Conservation (phyloP, 768 basidiomycete genomes). For the Hygrocybe coccinea region DNA sequence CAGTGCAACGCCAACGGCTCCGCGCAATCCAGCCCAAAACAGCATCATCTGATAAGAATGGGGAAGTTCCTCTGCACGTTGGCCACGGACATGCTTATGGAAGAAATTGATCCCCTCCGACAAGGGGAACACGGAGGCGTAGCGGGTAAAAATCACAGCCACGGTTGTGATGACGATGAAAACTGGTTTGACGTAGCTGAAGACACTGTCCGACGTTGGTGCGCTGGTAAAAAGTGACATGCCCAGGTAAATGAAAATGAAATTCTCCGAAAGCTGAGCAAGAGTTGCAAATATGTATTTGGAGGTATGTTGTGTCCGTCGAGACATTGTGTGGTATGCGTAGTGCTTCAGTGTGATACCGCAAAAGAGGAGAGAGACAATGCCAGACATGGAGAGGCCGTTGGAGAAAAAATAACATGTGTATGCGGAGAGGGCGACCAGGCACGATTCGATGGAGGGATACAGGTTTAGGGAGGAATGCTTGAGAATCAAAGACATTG, state of each 20-base stretch:
- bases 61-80: conserved; percentile 85
- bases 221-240: conserved; percentile 91
- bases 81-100: conserved; percentile 76
- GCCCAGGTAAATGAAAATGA: conserved; percentile 99
- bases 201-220: conserved; percentile 70
- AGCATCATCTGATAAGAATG: conserved; percentile 99
- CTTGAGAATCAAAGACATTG: conserved; percentile 88
- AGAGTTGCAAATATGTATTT: conserved; percentile 95
- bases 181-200: conserved; percentile 87
- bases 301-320: conserved; percentile 85
- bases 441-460: conserved; percentile 95
- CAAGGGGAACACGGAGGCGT: conserved; percentile 92
- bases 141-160: conserved; percentile 90
- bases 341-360: conserved; percentile 99
- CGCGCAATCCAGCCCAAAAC: conserved; percentile 96
- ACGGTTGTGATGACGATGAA: conserved; percentile 91
- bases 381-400: conserved; percentile 88
- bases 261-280: conserved; percentile 94
- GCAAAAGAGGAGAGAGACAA: conserved; percentile 96
- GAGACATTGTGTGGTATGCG: conserved; percentile 99
- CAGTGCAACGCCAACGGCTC: conserved; percentile 95
- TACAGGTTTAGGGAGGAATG: conserved; percentile 83
- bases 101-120: conserved; percentile 94
- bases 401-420: conserved; percentile 99
- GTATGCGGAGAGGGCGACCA: conserved; percentile 91